Conservation (phyloP, 225 moss, liverwort and hornwort species). For the Anthoceros angustus region DNA sequence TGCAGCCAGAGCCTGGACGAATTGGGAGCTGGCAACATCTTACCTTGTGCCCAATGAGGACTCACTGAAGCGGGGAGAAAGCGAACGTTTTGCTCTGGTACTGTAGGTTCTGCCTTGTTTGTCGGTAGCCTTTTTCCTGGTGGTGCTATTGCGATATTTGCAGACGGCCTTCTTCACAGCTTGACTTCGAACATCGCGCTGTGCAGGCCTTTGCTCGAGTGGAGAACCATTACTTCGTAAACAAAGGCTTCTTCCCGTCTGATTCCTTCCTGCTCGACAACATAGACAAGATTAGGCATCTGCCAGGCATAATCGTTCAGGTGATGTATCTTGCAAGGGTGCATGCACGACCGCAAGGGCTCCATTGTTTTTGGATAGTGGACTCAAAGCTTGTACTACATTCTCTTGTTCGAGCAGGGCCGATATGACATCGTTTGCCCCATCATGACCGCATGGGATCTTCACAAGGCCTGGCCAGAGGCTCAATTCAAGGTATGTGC, state of each 20-base stretch:
- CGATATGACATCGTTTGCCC: constrained; percentile 95
- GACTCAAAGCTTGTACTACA: too few relatives aligned
- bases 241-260: constrained; percentile 69
- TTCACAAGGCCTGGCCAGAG: constrained; percentile 91
- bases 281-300: constrained; percentile 66
- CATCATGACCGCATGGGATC: constrained; percentile 95
- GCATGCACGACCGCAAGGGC: not conserved
- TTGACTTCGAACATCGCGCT: not conserved
- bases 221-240: constrained; percentile 91
- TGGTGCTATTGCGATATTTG: not conserved
- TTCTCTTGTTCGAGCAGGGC: constrained; percentile 30
- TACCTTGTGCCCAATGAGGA: constrained; percentile 58
- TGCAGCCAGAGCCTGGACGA: constrained; percentile 93
- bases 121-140: not conserved
- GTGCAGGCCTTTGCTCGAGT: constrained; percentile 80
- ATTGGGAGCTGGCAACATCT: constrained; percentile 98
- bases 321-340: constrained; percentile 14
- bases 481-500: constrained; percentile 62
- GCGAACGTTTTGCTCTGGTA: constrained; percentile 80
- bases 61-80: constrained; percentile 51
- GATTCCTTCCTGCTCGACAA: constrained; percentile 82
- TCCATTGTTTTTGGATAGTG: not conserved
- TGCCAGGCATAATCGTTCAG: constrained; percentile 85
- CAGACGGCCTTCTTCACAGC: not conserved
- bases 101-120: constrained; percentile 4